Base-by-base conservation (phyloP, 1,284 basidiomycete genomes). In the Trichosporon sp. region DNA sequence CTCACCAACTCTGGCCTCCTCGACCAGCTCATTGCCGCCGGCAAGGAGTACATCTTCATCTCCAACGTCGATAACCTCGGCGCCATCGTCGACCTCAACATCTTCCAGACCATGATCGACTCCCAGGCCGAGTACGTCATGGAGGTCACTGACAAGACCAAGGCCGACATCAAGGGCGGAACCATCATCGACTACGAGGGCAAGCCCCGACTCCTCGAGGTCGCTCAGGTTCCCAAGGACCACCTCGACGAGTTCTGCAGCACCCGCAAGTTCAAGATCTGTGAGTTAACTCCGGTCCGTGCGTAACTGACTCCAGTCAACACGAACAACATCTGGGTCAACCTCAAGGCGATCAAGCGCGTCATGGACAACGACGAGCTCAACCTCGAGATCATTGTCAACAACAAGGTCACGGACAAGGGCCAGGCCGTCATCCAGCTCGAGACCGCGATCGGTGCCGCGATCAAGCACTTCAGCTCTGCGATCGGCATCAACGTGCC, bases 141-240 rank as follows among this genome's bases (percentile, higher is more conserved):
- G 95, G 96, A 99, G 85, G 95, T 99, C 74, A 99, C 97, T 4
- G 95, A 99, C 88, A 99, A 99, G 90, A 99, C 97, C 81, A 99
- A 99, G 88, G 97, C 97, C 70, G 96, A 99, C 83, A 91, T 99
- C 86, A 99, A 99, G 89, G 97, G 97, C 88, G 97, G 97, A 85
- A 99, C 97, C 65, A 88, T 97, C 77, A 95, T 98, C 80, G 93
- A 98, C 83, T 98, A 98, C 83, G 92, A 99, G 64, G 97, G 96
- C 70, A 90, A 89, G 53, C 89, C 98, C 72, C 91, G 79, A 75
- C 87, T 99, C 60, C 91, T 99, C 73, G 97, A 99, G 86, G 95
- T 99, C 72, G 97, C 97, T 23, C 97, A 99, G 84, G 97, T 99
- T 27, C 94, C 97, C 53, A 92, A 91, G 64, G 97, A 99, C 84